phyloP scores from a whole-genome alignment of 2,329 filamentous ascomycete genomes.

The Tympanopsis confertula region DNA sequence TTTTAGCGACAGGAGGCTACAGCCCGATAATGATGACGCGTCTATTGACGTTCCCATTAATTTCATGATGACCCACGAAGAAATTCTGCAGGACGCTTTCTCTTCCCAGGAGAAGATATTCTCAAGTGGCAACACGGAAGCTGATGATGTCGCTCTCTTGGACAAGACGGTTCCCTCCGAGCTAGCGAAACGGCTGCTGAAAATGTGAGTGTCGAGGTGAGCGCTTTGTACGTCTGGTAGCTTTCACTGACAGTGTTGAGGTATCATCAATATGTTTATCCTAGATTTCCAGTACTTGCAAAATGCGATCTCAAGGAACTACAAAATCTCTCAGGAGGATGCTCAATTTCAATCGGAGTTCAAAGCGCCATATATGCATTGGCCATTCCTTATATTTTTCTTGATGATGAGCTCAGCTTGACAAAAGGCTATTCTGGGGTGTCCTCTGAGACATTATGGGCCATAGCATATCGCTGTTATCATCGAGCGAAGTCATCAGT shows the following conservation, averaged over 20 bases:
- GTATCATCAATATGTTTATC: conserved; percentile 9
- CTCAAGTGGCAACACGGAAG: conserved; percentile 5
- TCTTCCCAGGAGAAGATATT: conserved; percentile 7
- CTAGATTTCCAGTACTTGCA: conserved; percentile 9
- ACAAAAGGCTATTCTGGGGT: conserved; percentile 11
- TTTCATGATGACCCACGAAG: conserved; percentile 9
- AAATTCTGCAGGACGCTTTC: conserved; percentile 10
- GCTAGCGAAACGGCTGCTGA: conserved; percentile 6
- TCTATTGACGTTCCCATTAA: conserved; percentile 8
- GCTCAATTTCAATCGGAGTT: conserved; percentile 8
- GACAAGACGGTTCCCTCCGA: conserved; percentile 7
- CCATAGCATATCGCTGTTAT: conserved; percentile 10
- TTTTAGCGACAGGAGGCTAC: neutral
- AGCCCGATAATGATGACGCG: neutral
- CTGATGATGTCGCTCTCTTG: conserved; percentile 7
- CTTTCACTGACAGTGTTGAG: conserved; percentile 1
- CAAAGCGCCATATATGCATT: conserved; percentile 11
- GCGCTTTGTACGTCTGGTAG: no score
- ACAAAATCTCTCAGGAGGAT: conserved; percentile 1
- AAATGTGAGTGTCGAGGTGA: conserved; percentile 6
- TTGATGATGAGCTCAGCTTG: conserved; percentile 12
- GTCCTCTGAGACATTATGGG: conserved; percentile 12
- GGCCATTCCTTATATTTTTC: conserved; percentile 11
- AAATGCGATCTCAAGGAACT: conserved; percentile 6
- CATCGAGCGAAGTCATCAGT: conserved; percentile 8